Evolutionary conservation across 2,329 filamentous ascomycete genomes (phyloP), one percentile per base, ranked within the genome.

Genomic region (Neodidymelliopsis sp.): DNA sequence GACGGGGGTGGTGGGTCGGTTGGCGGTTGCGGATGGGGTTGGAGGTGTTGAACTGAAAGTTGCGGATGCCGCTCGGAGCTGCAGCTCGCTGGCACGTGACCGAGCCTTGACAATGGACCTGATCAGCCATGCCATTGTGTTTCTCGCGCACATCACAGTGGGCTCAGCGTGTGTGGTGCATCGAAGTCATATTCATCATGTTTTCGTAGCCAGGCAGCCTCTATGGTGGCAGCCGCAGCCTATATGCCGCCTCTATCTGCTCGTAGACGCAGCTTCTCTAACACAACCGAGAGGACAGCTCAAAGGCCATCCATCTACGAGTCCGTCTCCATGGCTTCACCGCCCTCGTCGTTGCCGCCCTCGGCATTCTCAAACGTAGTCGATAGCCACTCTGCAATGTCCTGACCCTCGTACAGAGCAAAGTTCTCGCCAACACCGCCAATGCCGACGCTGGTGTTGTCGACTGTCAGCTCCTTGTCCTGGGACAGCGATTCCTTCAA

Each of bases 391-490:
- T 86, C 85, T 72, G 87, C 86, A 54, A 97, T 86, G 58, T 94
- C 90, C 71, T 91, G 86, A 11, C 91, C 92, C 72, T 99, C 94
- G 67, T 89, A 94, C 59, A 96, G 81, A 80, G 89, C 90, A 78
- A 97, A 97, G 57, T 84, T 84, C 81, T 97, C 90, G 37, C 83
- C 77, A 37, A 84, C 63, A 8, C 92, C 92, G 16, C 92, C 89
- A 53, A 97, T 81, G 27, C 90, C 92, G 43, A 99, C 84, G 63
- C 91, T 96, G 44, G 92, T 96, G 79, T 99, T 99, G 74, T 97
- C 94, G 29, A 97, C 85, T 45, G 93, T 97, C 73, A 99, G 79
- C 82, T 97, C 92, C 81, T 95, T 96, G 77, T 99, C 94, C 83
- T 97, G 93, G 49, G 90, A 89, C 73, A 99, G 79, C 63, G 89